Base-by-base conservation (phyloP, 2,329 filamentous ascomycete genomes). In the Botrytis squamosa region DNA sequence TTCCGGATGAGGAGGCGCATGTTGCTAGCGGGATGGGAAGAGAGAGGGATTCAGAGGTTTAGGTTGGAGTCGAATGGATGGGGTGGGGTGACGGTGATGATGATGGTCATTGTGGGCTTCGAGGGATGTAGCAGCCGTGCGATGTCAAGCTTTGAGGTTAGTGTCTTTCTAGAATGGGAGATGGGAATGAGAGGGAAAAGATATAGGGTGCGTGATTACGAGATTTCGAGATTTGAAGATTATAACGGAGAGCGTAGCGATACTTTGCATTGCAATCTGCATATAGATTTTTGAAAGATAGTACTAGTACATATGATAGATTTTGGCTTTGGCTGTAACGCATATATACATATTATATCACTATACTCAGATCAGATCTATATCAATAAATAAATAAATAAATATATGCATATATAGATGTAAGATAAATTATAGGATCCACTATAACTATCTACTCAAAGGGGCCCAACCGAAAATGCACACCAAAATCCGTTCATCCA, bases 1-100 rank as follows among this genome's bases (percentile, higher is more conserved):
- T 86, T 72, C 83, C 84, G 7, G 85, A 85, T 75, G 85, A 85
- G 74, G 73, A 77, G 63, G 33, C 1, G n/a, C n/a, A 46, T 29
- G 36, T 42, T 5, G 44, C 22, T 62, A 36, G 59, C 16, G 36
- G 33, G n/a, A 40, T 40, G 67, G 36, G 16, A 40, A 22, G 67
- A 29, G 52, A 57, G 52, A 60, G 49, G 29, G 36, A 70, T 18
- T 44, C 22, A 20, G 49, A 72, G 29, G 62, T 40, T 67, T 72
- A 59, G 52, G 16, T 33, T n/a, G 22, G 40, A 20, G 25, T 33
- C 4, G 20, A 18, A 52, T 38, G 49, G 5, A 16, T n/a, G n/a
- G 57, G 40, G 10, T 6, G 40, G 14, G 36, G 10, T 10, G 38
- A 25, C 18, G 8, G 29, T 36, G 33, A 46, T 36, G 33, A 20